phyloP scores from a whole-genome alignment of 2,329 filamentous ascomycete species.

The Scedosporium minutisporum region DNA sequence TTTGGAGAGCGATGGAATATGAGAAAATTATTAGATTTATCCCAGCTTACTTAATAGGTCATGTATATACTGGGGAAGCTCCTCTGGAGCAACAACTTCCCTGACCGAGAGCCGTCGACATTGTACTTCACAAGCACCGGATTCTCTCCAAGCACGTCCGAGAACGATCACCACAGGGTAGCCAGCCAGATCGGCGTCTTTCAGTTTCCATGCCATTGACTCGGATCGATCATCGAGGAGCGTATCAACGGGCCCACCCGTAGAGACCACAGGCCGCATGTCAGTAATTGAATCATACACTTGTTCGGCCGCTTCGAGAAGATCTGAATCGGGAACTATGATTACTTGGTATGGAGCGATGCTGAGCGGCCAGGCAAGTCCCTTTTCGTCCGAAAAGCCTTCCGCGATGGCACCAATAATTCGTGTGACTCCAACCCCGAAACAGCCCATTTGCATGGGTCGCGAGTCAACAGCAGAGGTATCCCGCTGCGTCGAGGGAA shows the following conservation, averaged over 20 bases:
- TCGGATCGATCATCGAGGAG: slow-evolving; percentile 65
- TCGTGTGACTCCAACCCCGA: slow-evolving; percentile 87
- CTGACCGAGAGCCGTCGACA: slow-evolving; percentile 59
- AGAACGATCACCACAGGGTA: slow-evolving; percentile 78
- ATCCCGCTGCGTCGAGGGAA: slow-evolving; percentile 14
- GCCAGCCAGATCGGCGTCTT: slow-evolving; percentile 80
- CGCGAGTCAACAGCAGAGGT: slow-evolving; percentile 19
- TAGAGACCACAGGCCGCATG: slow-evolving; percentile 1
- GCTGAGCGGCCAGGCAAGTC: slow-evolving; percentile 76
- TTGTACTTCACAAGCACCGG: slow-evolving; percentile 63
- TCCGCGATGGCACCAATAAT: slow-evolving; percentile 82
- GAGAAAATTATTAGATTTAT: not conserved
- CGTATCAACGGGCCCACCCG: slow-evolving; percentile 40
- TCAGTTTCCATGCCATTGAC: slow-evolving; percentile 73
- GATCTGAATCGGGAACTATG: slow-evolving; percentile 45
- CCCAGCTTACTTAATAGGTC: slow-evolving; percentile 41
- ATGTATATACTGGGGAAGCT: slow-evolving; percentile 36
- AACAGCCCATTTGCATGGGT: slow-evolving; percentile 86
- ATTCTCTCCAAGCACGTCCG: slow-evolving; percentile 57
- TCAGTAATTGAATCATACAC: slow-evolving; percentile 54
- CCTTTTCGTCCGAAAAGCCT: slow-evolving; percentile 58
- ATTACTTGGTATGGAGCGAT: slow-evolving; percentile 79
- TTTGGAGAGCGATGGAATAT: too few relatives aligned
- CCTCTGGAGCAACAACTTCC: slow-evolving; percentile 43
- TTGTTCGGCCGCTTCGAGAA: slow-evolving; percentile 37